These are phyloP conservation scores for Lathyrus oleraceus DNA, from an alignment of 306 rosid species.

Conservation along the genomic window DNA sequence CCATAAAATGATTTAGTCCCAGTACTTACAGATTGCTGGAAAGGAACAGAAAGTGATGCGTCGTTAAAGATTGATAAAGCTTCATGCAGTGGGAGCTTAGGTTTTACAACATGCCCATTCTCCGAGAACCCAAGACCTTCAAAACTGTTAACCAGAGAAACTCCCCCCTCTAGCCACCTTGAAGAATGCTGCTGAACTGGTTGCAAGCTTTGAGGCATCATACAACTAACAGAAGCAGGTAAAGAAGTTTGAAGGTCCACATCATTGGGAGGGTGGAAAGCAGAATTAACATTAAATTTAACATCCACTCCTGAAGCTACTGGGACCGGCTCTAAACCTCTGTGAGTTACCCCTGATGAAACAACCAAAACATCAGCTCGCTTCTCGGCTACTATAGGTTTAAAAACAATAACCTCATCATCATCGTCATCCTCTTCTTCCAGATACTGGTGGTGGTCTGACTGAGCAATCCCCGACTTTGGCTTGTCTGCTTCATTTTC, in stretches of 20 bases:
- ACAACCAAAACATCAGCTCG: conserved; percentile 42
- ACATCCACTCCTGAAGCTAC: conserved; percentile 50
- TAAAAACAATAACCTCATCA: conserved; percentile 93
- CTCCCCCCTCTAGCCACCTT: conserved; percentile 59
- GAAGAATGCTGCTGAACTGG: conserved; percentile 57
- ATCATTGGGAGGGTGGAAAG: conserved; percentile 40
- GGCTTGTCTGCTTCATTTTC: conserved; percentile 49
- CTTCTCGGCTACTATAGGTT: conserved; percentile 78
- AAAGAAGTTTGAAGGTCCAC: conserved; percentile 45
- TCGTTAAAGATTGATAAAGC: conserved; percentile 38
- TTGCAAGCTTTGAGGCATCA: conserved; percentile 53
- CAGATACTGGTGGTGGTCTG: conserved; percentile 43
- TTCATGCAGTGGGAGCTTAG: conserved; percentile 50
- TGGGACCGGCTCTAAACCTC: conserved; percentile 42
- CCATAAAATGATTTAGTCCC: conserved; percentile 40
- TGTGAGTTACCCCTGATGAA: conserved; percentile 45
- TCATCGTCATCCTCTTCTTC: conserved; percentile 84
- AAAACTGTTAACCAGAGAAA: conserved; percentile 54
- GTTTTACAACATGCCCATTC: conserved; percentile 62
- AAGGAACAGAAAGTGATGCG: conserved; percentile 47
- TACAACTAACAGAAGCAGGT: conserved; percentile 48
- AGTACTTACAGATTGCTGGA: conserved; percentile 51
- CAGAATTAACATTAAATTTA: conserved; percentile 36
- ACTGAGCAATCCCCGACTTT: conserved; percentile 40
- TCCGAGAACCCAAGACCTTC: conserved; percentile 66